Percentiles rank a stretch among this genome's conserved stretches.
Conservation (phyloP, 2,329 filamentous ascomycete species). For the Xylaria sp. region DNA sequence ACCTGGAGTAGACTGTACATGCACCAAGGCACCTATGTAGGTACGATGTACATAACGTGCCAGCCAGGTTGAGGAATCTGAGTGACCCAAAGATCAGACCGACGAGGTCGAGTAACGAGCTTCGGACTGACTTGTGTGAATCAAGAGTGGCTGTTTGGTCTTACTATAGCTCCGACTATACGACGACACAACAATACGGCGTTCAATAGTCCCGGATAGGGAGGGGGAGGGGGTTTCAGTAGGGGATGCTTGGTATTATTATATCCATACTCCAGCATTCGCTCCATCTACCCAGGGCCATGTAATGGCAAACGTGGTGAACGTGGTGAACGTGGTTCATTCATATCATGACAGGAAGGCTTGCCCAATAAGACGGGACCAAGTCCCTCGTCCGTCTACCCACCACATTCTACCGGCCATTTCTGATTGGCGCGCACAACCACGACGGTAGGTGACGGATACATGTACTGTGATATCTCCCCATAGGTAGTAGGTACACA, state of each 20-base stretch:
- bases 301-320: constrained; percentile 4
- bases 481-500: neutral
- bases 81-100: constrained; percentile 10
- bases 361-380: constrained; percentile 22
- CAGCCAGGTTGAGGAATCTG: constrained; percentile 27
- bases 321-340: constrained; percentile 27
- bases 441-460: neutral
- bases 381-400: constrained; percentile 14
- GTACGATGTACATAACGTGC: neutral
- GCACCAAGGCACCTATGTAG: neutral
- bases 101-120: neutral
- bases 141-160: neutral
- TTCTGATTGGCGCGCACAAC: constrained; percentile 33
- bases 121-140: neutral
- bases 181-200: neutral
- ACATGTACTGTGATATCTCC: neutral
- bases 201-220: constrained; percentile 3
- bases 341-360: constrained; percentile 11
- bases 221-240: neutral
- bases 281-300: neutral
- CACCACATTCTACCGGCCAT: constrained; percentile 1
- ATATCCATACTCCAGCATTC: constrained; percentile 15
- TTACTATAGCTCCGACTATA: neutral
- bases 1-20: neutral
- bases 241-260: constrained; percentile 19